Conservation (phyloP, 2,329 filamentous ascomycete genomes). For the Corinectria fuckeliana region DNA sequence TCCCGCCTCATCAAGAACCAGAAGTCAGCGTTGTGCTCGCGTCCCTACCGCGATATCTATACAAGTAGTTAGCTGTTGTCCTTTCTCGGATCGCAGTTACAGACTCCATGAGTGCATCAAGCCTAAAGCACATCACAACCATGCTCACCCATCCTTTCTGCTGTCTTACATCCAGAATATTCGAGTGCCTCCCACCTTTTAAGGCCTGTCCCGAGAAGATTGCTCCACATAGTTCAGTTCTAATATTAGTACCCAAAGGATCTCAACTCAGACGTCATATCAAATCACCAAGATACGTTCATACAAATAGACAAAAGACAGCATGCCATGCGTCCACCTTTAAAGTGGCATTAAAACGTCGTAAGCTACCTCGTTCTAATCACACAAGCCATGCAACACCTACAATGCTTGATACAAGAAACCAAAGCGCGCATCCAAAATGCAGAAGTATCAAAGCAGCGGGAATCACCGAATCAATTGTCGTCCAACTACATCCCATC, state of each 20-base stretch:
- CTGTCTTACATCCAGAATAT: too few species aligned
- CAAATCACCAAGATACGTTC: not conserved
- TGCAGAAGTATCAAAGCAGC: slow-evolving; percentile 20
- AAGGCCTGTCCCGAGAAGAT: not conserved
- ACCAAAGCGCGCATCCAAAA: slow-evolving; percentile 28
- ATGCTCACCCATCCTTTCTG: too few species aligned
- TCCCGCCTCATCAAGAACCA: not conserved
- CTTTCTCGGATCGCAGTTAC: too few species aligned
- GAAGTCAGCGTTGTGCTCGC: too few species aligned
- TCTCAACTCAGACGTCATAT: not conserved
- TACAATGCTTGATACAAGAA: slow-evolving; percentile 38
- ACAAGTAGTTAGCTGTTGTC: too few species aligned
- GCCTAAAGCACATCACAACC: too few species aligned
- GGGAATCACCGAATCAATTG: slow-evolving; percentile 30
- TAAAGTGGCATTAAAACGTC: slow-evolving; percentile 32
- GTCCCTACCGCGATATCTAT: too few species aligned
- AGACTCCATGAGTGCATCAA: too few species aligned
- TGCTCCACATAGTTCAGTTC: too few species aligned
- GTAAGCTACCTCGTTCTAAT: slow-evolving; percentile 37
- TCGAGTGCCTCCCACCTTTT: too few species aligned
- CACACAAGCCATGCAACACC: slow-evolving; percentile 37
- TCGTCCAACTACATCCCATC: slow-evolving; percentile 11
- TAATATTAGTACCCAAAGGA: too few species aligned
- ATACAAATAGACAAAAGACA: not conserved
- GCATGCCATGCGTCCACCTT: slow-evolving; percentile 29